Percentiles rank a stretch among this genome's conserved stretches.
These are phyloP conservation scores for Lasiodiplodia hormozganensis DNA, from an alignment of 2,329 filamentous ascomycete species.

Conservation along the genomic window DNA sequence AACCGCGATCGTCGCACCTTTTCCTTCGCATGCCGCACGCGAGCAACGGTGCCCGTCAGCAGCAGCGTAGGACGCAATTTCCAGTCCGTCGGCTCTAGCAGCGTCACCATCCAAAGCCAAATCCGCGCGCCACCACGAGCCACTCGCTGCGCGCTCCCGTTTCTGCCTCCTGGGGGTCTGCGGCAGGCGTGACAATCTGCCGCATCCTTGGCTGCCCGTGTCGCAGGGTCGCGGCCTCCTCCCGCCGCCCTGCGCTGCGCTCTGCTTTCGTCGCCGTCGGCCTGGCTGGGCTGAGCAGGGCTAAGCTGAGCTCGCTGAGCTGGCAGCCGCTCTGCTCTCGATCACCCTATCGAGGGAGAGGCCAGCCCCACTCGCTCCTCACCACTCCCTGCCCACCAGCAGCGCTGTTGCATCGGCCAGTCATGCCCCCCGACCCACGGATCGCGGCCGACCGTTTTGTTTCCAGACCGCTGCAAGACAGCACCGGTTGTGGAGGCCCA, in stretches of 20 bases:
- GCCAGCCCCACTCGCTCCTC: conserved; percentile 13
- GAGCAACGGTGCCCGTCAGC: conserved; percentile 16
- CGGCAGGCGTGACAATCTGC: conserved; percentile 19
- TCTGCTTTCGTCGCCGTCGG: not conserved
- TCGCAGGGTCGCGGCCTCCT: not conserved
- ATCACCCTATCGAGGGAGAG: conserved; percentile 9
- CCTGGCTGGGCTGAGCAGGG: conserved; percentile 9
- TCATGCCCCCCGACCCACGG: conserved; percentile 14
- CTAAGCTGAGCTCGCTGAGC: conserved; percentile 15
- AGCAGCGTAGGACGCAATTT: conserved; percentile 1
- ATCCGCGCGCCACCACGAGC: conserved; percentile 7
- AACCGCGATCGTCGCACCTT: conserved; percentile 24
- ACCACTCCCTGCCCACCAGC: not conserved
- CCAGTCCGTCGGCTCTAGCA: conserved; percentile 1
- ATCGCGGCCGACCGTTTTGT: conserved; percentile 25
- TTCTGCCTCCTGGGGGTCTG: conserved; percentile 6
- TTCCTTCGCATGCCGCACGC: conserved; percentile 21
- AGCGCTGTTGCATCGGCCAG: conserved; percentile 6
- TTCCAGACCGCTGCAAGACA: conserved; percentile 19
- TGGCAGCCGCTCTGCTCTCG: conserved; percentile 9
- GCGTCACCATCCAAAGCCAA: not conserved
- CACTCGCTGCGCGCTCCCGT: conserved; percentile 6
- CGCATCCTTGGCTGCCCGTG: conserved; percentile 7
- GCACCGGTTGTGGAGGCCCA: not conserved
- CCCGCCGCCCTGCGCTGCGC: not conserved